These are phyloP conservation scores for Aegilops bicornis DNA, from an alignment of 176 grass and related monocot species.

Conservation along the genomic window DNA sequence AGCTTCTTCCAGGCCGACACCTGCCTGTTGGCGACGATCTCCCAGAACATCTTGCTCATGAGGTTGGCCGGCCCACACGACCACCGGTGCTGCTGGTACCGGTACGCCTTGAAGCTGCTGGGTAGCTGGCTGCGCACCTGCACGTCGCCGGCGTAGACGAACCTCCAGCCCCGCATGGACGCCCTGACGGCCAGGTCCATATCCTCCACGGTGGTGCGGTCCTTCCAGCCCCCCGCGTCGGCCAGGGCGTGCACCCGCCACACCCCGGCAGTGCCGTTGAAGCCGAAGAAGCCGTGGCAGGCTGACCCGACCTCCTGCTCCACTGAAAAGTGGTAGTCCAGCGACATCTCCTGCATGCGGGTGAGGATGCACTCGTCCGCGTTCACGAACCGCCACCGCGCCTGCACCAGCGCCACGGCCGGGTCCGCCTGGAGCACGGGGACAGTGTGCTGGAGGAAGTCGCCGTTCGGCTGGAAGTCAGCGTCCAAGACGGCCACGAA, in stretches of 20 bases:
- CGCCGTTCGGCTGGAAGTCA: constrained; percentile 72
- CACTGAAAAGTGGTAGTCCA: constrained; percentile 85
- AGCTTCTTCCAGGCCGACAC: constrained; percentile 83
- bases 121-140: constrained; percentile 76
- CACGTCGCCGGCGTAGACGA: constrained; percentile 60
- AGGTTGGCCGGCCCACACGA: constrained; percentile 81
- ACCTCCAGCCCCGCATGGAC: constrained; percentile 69
- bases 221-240: constrained; percentile 84
- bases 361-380: constrained; percentile 70
- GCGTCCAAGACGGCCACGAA: constrained; percentile 80
- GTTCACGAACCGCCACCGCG: constrained; percentile 73
- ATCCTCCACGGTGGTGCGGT: constrained; percentile 90
- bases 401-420: constrained; percentile 70
- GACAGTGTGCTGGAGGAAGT: constrained; percentile 63
- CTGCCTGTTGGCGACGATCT: constrained; percentile 52
- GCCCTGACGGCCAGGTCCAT: constrained; percentile 92
- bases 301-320: constrained; percentile 85
- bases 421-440: constrained; percentile 52
- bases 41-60: constrained; percentile 70
- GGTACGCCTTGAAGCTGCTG: constrained; percentile 66
- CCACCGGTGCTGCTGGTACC: constrained; percentile 83
- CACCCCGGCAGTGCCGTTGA: constrained; percentile 84
- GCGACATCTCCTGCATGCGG: constrained; percentile 90
- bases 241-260: constrained; percentile 65
- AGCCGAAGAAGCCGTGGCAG: constrained; percentile 78